phyloP scores from a whole-genome alignment of 2,329 filamentous ascomycete genomes.

The Rosellinia necatrix region DNA sequence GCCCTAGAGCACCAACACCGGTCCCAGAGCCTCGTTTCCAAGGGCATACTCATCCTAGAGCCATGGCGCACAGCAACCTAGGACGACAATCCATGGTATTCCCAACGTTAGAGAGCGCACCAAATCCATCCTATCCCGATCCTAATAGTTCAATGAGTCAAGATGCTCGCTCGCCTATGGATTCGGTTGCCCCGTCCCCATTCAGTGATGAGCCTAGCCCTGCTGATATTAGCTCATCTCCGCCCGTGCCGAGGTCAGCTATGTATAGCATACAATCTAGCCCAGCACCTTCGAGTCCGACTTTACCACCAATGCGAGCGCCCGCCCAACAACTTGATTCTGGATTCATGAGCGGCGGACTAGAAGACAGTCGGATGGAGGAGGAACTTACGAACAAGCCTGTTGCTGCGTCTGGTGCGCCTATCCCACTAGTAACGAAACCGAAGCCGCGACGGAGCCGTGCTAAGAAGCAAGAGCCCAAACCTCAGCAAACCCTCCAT shows the following conservation, averaged over 20 bases:
- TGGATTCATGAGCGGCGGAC: constrained; percentile 81
- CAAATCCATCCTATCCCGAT: constrained; percentile 40
- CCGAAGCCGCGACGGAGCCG: constrained; percentile 42
- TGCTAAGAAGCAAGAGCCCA: constrained; percentile 38
- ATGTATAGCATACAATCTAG: constrained; percentile 58
- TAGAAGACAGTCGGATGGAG: constrained; percentile 64
- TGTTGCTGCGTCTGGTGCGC: constrained; percentile 43
- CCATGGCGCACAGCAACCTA: constrained; percentile 53
- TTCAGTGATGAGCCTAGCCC: constrained; percentile 69
- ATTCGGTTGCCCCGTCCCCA: constrained; percentile 56
- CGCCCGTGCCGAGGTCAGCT: constrained; percentile 72
- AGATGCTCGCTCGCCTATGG: constrained; percentile 59
- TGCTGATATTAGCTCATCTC: constrained; percentile 85
- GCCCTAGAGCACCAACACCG: constrained; percentile 78
- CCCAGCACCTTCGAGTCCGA: constrained; percentile 79
- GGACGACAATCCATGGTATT: constrained; percentile 65
- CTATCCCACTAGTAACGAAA: constrained; percentile 34
- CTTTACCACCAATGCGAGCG: constrained; percentile 66
- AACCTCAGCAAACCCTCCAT: constrained; percentile 38
- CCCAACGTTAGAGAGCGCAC: constrained; percentile 50
- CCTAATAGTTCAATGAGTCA: constrained; percentile 47
- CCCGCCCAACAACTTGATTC: constrained; percentile 71
- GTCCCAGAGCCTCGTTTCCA: constrained; percentile 58
- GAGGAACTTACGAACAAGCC: constrained; percentile 61
- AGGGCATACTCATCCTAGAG: constrained; percentile 37